A percentile compares a stretch with the other conserved stretches of the same genome.
Evolutionary conservation across 148 eudicot species (phyloP).

Genomic region (Rhododendron ovatum): DNA sequence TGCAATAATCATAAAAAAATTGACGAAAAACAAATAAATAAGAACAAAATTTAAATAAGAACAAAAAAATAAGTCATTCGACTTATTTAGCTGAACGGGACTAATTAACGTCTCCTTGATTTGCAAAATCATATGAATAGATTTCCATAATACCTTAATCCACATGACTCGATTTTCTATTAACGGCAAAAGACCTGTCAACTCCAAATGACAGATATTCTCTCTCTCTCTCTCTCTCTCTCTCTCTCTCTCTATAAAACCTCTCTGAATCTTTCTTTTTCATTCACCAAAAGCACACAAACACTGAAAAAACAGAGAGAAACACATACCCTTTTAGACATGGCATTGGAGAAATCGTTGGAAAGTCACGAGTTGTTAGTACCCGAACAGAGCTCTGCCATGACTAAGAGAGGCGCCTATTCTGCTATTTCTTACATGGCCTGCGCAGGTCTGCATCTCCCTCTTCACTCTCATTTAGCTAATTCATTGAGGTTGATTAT

Average conservation of each 20-base stretch:
- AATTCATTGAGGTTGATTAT: background rate
- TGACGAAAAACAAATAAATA: no score
- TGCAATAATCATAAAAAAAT: no score
- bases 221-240: background rate
- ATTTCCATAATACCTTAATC: background rate
- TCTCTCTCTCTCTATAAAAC: background rate
- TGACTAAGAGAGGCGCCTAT: constrained; percentile 36
- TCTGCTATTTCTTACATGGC: constrained; percentile 52
- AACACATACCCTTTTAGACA: background rate
- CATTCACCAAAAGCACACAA: background rate
- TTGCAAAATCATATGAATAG: background rate
- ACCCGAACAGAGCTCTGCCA: constrained; percentile 13
- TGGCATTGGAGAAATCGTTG: constrained; percentile 19
- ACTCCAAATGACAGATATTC: background rate
- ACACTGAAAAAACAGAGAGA: background rate
- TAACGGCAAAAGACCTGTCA: background rate
- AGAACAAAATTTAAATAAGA: no score
- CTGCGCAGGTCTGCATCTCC: constrained; percentile 51
- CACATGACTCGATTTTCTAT: background rate
- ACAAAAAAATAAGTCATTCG: no score
- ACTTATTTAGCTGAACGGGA: no score
- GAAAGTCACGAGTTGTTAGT: constrained; percentile 17
- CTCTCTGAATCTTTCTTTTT: background rate
- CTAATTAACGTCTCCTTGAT: background rate
- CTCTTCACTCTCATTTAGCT: no score